Conservation (phyloP, 805 yeast species). For the Lipomyces mesembrius region DNA sequence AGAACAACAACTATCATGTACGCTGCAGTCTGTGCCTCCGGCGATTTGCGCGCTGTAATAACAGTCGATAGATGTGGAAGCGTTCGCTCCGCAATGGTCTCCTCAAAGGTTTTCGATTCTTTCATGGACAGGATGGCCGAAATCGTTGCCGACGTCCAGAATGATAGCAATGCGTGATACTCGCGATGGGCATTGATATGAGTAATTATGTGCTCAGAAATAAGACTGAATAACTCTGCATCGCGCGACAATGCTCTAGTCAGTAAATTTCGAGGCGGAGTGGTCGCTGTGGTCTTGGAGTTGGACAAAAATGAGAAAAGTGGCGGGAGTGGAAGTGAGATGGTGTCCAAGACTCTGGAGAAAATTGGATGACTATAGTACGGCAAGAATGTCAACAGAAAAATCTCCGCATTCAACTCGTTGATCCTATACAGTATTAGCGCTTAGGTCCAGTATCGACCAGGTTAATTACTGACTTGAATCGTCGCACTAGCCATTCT, state of each 20-base stretch:
- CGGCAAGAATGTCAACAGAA: slow-evolving; percentile 78
- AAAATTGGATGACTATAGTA: slow-evolving; percentile 77
- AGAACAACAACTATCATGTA: slow-evolving; percentile 82
- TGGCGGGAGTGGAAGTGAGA: slow-evolving; percentile 71
- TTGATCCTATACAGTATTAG: slow-evolving; percentile 57
- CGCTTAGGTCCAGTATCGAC: slow-evolving; percentile 37
- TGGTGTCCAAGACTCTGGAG: slow-evolving; percentile 71
- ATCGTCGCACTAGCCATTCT: slow-evolving; percentile 93
- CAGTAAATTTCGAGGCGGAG: slow-evolving; percentile 71
- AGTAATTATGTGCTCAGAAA: slow-evolving; percentile 59
- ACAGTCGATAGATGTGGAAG: slow-evolving; percentile 46
- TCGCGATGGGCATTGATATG: slow-evolving; percentile 59
- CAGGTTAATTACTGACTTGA: slow-evolving; percentile 48
- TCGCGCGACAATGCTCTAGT: slow-evolving; percentile 70
- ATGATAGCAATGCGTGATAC: slow-evolving; percentile 73
- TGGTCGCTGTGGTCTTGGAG: slow-evolving; percentile 64
- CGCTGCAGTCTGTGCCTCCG: slow-evolving; percentile 78
- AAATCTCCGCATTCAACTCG: slow-evolving; percentile 72
- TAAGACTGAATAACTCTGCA: slow-evolving; percentile 65
- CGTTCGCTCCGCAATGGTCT: slow-evolving; percentile 46
- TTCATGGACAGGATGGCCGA: slow-evolving; percentile 69
- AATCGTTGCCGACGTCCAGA: slow-evolving; percentile 74
- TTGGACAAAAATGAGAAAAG: slow-evolving; percentile 72
- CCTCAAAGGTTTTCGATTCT: slow-evolving; percentile 44
- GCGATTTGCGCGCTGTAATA: slow-evolving; percentile 40